Evolutionary conservation across 768 basidiomycete genomes (phyloP).

Genomic region (Pulveroboletus sp.): DNA sequence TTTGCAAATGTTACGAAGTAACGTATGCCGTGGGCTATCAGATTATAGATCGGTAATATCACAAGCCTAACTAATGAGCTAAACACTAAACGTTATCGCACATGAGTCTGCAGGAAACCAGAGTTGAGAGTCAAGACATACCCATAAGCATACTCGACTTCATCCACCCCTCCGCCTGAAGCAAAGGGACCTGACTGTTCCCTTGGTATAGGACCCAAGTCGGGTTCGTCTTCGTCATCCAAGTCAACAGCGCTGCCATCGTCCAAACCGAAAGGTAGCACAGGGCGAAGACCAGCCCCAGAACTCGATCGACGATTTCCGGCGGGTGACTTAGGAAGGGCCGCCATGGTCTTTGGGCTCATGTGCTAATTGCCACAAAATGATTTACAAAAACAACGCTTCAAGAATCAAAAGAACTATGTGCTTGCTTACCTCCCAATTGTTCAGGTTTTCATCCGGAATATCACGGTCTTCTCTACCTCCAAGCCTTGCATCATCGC

Average conservation of each 20-base stretch:
- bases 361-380: constrained; percentile 58
- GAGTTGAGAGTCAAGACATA: constrained; percentile 32
- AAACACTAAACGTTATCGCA: constrained; percentile 19
- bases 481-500: constrained; percentile 69
- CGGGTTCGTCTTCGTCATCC: constrained; percentile 70
- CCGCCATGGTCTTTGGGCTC: constrained; percentile 93
- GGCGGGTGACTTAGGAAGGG: constrained; percentile 87
- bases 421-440: constrained; percentile 82
- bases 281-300: constrained; percentile 78
- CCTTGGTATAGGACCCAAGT: constrained; percentile 71
- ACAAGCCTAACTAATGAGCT: background rate
- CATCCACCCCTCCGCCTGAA: constrained; percentile 79
- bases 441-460: constrained; percentile 80
- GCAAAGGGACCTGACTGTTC: constrained; percentile 71
- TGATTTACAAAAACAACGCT: background rate
- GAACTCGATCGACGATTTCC: constrained; percentile 78
- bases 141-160: constrained; percentile 88
- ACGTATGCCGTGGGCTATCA: background rate
- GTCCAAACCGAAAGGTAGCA: constrained; percentile 72
- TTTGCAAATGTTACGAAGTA: background rate
- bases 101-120: constrained; percentile 8
- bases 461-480: constrained; percentile 58
- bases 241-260: constrained; percentile 66
- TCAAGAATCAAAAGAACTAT: background rate
- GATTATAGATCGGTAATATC: background rate